Evolutionary conservation across 2,329 filamentous ascomycete genomes (phyloP).

Genomic region (Lecanicillium sp.): DNA sequence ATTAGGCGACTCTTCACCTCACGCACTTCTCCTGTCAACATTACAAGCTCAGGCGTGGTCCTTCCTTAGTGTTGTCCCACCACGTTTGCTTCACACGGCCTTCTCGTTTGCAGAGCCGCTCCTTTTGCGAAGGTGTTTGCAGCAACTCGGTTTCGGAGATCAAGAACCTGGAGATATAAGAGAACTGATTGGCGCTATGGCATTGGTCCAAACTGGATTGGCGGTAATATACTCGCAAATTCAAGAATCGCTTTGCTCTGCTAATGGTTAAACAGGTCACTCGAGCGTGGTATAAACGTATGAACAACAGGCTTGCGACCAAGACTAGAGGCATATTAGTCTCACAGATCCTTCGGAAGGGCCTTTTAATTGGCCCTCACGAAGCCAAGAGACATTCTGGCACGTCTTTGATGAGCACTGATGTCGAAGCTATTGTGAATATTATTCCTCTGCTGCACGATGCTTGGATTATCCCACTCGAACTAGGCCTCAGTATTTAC

Average conservation of each 20-base stretch:
- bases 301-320: conserved; percentile 26
- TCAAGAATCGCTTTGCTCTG: too few relatives aligned
- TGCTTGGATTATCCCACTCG: conserved; percentile 4
- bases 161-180: too few relatives aligned
- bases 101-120: conserved; percentile 39
- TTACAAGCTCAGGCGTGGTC: too few relatives aligned
- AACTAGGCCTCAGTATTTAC: conserved; percentile 5
- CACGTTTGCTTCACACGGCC: conserved; percentile 28
- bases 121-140: conserved; percentile 14
- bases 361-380: conserved; percentile 22
- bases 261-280: too few relatives aligned
- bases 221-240: conserved; percentile 20
- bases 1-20: too few relatives aligned
- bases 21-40: too few relatives aligned
- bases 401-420: conserved; percentile 5
- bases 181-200: too few relatives aligned
- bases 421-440: conserved; percentile 7
- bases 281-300: conserved; percentile 22
- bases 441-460: conserved; percentile 6
- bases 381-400: conserved; percentile 12
- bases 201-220: conserved; percentile 24
- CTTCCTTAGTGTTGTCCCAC: conserved; percentile 19
- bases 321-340: conserved; percentile 27
- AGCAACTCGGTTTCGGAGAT: too few relatives aligned
- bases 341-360: conserved; percentile 43